phyloP scores from a whole-genome alignment of 768 basidiomycete genomes.

The Phylloporus scabripes region DNA sequence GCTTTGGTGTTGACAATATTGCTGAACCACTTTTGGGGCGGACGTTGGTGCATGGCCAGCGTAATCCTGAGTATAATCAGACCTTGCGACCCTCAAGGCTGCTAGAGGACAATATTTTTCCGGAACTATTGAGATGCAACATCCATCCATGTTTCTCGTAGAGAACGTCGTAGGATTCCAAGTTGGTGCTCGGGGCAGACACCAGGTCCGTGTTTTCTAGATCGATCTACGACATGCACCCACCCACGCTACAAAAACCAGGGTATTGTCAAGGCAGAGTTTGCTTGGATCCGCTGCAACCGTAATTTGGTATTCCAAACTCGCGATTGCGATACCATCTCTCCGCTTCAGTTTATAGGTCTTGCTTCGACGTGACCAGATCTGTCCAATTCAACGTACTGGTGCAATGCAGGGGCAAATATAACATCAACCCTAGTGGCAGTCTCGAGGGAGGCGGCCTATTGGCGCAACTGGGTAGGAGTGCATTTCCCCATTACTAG shows the following conservation, averaged over 20 bases:
- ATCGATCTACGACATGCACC: slow-evolving; percentile 57
- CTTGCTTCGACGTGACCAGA: slow-evolving; percentile 13
- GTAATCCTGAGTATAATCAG: too few relatives aligned
- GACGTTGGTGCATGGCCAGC: too few relatives aligned
- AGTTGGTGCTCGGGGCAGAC: slow-evolving; percentile 36
- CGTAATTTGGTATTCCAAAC: slow-evolving; percentile 78
- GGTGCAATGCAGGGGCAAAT: slow-evolving; percentile 70
- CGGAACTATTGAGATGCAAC: slow-evolving; percentile 42
- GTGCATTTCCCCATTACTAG: slow-evolving; percentile 83
- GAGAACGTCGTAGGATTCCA: slow-evolving; percentile 86
- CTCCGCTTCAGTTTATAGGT: slow-evolving; percentile 36
- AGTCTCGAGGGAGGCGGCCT: slow-evolving; percentile 83
- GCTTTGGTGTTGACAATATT: too few relatives aligned
- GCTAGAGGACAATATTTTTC: slow-evolving; percentile 55
- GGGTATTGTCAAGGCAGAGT: slow-evolving; percentile 56
- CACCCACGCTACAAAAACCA: slow-evolving; percentile 45
- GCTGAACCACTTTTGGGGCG: too few relatives aligned
- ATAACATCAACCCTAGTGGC: slow-evolving; percentile 77
- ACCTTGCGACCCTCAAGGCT: too few relatives aligned
- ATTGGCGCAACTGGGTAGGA: slow-evolving; percentile 70
- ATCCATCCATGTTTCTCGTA: slow-evolving; percentile 58
- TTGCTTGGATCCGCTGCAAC: slow-evolving; percentile 71
- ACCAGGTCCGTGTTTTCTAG: slow-evolving; percentile 9
- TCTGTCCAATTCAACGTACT: not conserved
- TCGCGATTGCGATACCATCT: slow-evolving; percentile 73